Percentiles rank a stretch among this genome's conserved stretches.
phyloP scores from a whole-genome alignment of 768 basidiomycete genomes.

The Gymnopilus dilepis region DNA sequence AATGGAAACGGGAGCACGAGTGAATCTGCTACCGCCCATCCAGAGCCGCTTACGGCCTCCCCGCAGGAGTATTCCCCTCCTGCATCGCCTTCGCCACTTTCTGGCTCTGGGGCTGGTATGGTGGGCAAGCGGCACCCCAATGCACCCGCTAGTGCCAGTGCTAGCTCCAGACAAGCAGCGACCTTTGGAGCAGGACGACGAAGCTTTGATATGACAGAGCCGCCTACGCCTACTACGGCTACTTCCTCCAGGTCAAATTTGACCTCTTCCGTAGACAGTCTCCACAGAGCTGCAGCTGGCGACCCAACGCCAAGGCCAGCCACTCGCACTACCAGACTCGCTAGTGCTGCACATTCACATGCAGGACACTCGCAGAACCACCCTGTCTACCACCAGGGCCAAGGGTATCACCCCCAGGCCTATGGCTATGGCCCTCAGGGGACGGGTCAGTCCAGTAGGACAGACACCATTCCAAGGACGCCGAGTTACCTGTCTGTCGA shows the following conservation, averaged over 20 bases:
- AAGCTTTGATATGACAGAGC: slow-evolving; percentile 27
- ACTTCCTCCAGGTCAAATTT: slow-evolving; percentile 13
- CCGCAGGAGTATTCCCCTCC: slow-evolving; percentile 36
- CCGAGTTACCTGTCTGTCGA: slow-evolving; percentile 14
- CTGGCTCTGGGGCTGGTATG: slow-evolving; percentile 9
- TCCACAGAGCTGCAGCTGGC: slow-evolving; percentile 13
- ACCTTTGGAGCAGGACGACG: slow-evolving; percentile 19
- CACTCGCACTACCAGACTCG: slow-evolving; percentile 16
- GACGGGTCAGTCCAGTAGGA: no score
- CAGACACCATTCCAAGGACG: slow-evolving; percentile 13
- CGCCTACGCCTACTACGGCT: slow-evolving; percentile 31
- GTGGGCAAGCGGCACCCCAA: slow-evolving; percentile 12
- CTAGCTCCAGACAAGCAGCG: slow-evolving; percentile 3
- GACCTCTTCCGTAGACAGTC: slow-evolving; percentile 41
- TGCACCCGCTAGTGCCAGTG: not conserved
- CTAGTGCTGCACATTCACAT: slow-evolving; percentile 6
- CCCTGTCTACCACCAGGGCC: slow-evolving; percentile 7
- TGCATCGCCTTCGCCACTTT: slow-evolving; percentile 33
- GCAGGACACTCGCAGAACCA: slow-evolving; percentile 6
- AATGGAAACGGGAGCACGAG: not conserved
- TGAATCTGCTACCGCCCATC: not conserved
- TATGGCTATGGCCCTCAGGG: no score
- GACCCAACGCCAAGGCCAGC: slow-evolving; percentile 30
- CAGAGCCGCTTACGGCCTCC: slow-evolving; percentile 19
- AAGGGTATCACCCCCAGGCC: no score